Percentiles rank a stretch among this genome's conserved stretches.
phyloP scores from a whole-genome alignment of 495 filamentous ascomycete genomes.

The Poronia punctata region DNA sequence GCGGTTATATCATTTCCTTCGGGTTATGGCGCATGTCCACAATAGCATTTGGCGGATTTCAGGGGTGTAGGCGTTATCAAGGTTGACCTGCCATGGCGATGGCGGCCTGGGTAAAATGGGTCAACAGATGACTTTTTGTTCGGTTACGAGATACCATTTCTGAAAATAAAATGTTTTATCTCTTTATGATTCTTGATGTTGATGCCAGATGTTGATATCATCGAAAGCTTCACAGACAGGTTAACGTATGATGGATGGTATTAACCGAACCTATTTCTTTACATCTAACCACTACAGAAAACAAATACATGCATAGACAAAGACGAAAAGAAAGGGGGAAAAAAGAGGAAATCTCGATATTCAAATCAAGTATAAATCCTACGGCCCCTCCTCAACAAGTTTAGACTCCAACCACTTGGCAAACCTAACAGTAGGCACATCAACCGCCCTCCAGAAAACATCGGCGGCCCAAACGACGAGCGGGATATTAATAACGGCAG shows the following conservation, averaged over 20 bases:
- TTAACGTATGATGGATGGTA: too few species aligned
- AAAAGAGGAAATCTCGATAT: too few species aligned
- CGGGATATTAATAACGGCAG: constrained; percentile 28
- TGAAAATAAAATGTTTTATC: not conserved
- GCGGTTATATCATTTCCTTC: not conserved
- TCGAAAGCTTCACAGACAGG: too few species aligned
- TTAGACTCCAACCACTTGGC: constrained; percentile 36
- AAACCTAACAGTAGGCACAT: constrained; percentile 39
- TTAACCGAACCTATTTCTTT: too few species aligned
- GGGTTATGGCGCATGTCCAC: not conserved
- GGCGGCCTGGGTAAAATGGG: not conserved
- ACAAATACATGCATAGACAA: too few species aligned
- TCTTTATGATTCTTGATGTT: too few species aligned
- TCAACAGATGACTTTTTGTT: too few species aligned
- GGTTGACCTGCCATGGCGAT: constrained; percentile 3
- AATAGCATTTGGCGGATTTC: not conserved
- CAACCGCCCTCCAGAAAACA: constrained; percentile 39
- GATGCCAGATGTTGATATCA: too few species aligned
- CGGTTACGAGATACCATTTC: constrained; percentile 11
- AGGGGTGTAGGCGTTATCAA: constrained; percentile 8
- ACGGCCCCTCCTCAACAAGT: too few species aligned
- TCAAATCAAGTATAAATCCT: too few species aligned
- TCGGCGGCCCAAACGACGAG: constrained; percentile 39
- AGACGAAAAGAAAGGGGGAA: too few species aligned
- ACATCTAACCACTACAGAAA: too few species aligned